phyloP scores from a whole-genome alignment of 2,329 filamentous ascomycete species.

The Trematosphaeria pertusa region DNA sequence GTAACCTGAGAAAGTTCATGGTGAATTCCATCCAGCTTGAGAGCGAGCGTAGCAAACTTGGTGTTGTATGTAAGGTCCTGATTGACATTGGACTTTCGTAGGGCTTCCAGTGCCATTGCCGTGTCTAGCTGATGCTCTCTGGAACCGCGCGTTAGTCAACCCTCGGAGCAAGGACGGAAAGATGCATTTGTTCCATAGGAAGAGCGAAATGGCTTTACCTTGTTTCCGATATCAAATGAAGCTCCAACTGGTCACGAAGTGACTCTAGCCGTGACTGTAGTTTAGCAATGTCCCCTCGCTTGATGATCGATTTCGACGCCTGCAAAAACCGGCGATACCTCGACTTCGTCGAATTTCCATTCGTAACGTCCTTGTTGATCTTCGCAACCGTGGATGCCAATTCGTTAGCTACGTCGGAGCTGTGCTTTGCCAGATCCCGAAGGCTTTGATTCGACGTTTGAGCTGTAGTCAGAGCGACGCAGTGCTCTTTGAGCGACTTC shows the following conservation, averaged over 20 bases:
- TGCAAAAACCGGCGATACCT: slow-evolving; percentile 11
- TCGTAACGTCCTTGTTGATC: background rate
- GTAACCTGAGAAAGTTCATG: background rate
- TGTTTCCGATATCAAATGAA: slow-evolving; percentile 2
- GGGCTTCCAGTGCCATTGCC: background rate
- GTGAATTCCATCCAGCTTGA: background rate
- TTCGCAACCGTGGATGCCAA: background rate
- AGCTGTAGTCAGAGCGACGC: background rate
- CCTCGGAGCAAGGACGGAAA: background rate
- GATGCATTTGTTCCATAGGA: background rate
- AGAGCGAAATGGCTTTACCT: slow-evolving; percentile 1
- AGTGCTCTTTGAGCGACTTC: background rate
- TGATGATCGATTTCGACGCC: slow-evolving; percentile 7
- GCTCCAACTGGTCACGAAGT: slow-evolving; percentile 4
- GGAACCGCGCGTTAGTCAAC: background rate
- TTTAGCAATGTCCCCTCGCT: slow-evolving; percentile 5
- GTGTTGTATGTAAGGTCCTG: background rate
- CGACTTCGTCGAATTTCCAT: background rate
- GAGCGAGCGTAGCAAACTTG: background rate
- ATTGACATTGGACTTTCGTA: background rate
- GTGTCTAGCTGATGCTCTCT: background rate
- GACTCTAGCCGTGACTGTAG: slow-evolving; percentile 4
- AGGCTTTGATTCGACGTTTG: background rate
- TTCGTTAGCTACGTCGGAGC: background rate
- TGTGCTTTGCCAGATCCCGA: background rate